Base-by-base conservation (phyloP, 73 alveolate species). In the Symbiodinium pilosum region DNA sequence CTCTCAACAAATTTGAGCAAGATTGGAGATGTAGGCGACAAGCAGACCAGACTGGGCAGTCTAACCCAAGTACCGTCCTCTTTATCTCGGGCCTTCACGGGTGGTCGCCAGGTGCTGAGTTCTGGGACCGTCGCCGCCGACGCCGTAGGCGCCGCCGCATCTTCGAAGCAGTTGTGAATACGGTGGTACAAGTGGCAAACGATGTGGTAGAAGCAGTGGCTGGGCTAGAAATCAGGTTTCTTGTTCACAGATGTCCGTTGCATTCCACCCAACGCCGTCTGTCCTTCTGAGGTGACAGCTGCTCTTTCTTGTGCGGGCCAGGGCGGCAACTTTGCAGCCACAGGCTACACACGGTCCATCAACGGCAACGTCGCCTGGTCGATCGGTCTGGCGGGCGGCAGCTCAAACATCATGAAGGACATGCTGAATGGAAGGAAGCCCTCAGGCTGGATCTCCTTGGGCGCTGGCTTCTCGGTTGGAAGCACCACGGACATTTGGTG, bases 71-170 rank as follows among this genome's bases (percentile, higher is more conserved):
- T n/a, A n/a, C n/a, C n/a, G n/a, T n/a, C n/a, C n/a, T n/a, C n/a
- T n/a, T n/a, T n/a, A n/a, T n/a, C n/a, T n/a, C n/a, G n/a, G n/a
- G n/a, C n/a, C n/a, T n/a, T n/a, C 26, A 54, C 73, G 73, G 26
- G 73, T 54, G 73, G 73, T 54, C 38, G 81, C 81, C 81, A 64
- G 81, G 81, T n/a, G 34, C 30, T 0, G 81, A 24, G 81, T 64
- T 64, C 34, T 73, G 85, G 85, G 85, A 36, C 43, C 85, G 85
- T 18, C 81, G 81, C 12, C 81, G 81, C 81, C 38, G 34, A 18
- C 85, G 85, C 51, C 85, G 85, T 24, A 14, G 85, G 20, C 85
- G 85, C 44, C 85, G 85, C 43, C 85, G 85, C 47, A 4, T 73
- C 28, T 73, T 73, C 85, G 43, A 73, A 14, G 85, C 85, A 24